Conservation (phyloP, 306 rosid genomes). For the Calophaca sinica region DNA sequence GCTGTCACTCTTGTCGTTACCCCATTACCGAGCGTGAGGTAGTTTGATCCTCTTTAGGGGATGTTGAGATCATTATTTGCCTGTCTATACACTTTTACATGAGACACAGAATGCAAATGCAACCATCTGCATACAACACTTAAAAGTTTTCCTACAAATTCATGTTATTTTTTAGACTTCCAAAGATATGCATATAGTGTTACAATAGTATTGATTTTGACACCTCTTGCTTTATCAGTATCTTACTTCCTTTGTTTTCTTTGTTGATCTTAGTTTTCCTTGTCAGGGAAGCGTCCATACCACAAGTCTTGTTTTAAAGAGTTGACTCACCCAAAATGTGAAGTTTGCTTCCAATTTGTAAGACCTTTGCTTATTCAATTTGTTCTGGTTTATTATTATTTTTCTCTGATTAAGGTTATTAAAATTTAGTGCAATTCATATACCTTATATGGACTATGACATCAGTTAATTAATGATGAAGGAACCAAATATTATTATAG, state of each 20-base stretch:
- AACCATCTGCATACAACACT: neutral
- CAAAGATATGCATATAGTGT: neutral
- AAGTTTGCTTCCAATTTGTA: slow-evolving; percentile 96
- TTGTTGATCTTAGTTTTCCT: slow-evolving; percentile 84
- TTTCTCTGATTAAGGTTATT: slow-evolving; percentile 22
- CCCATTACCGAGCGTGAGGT: slow-evolving; percentile 97
- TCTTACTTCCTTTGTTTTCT: slow-evolving; percentile 57
- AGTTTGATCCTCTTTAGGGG: slow-evolving; percentile 45
- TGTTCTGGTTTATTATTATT: slow-evolving; percentile 10
- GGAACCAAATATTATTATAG: too few species aligned
- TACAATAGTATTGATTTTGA: slow-evolving; percentile 23
- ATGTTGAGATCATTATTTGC: slow-evolving; percentile 10
- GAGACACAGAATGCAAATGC: neutral
- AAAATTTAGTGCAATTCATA: neutral
- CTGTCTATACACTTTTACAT: neutral
- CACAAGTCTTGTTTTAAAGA: slow-evolving; percentile 95
- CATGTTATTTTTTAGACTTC: neutral
- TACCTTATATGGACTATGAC: neutral
- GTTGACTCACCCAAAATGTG: slow-evolving; percentile 90
- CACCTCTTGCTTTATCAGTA: slow-evolving; percentile 44
- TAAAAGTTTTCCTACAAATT: slow-evolving; percentile 22
- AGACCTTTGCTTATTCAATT: slow-evolving; percentile 47
- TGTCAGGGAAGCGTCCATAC: slow-evolving; percentile 93
- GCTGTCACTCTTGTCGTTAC: slow-evolving; percentile 74
- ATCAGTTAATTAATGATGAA: neutral